A percentile compares a stretch with the other conserved stretches of the same genome.
Evolutionary conservation across 2,329 filamentous ascomycete genomes (phyloP).

Genomic region (Raffaelea arxii): DNA sequence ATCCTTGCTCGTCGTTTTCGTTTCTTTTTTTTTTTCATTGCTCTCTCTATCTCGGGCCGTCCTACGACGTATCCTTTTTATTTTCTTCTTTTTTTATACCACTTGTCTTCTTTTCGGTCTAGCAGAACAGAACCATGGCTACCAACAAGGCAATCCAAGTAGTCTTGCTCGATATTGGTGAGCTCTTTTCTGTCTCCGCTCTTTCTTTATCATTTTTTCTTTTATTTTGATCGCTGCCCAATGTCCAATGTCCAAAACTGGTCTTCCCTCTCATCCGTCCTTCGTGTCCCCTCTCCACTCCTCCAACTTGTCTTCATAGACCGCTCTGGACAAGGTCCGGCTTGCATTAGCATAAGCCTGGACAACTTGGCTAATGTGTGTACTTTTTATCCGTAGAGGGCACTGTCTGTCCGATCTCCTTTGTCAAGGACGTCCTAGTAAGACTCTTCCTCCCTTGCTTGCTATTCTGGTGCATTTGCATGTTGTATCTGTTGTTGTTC

Average conservation of each 20-base stretch:
- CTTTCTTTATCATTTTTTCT: background rate
- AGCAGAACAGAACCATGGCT: constrained; percentile 5
- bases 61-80: background rate
- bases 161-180: constrained; percentile 51
- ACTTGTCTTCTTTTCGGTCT: background rate
- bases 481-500: too few relatives aligned
- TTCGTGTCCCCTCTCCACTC: background rate
- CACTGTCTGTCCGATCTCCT: constrained; percentile 74
- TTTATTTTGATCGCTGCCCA: too few relatives aligned
- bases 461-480: too few relatives aligned
- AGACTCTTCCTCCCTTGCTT: constrained; percentile 35
- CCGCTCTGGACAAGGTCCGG: background rate
- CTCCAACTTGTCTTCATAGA: too few relatives aligned
- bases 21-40: too few relatives aligned
- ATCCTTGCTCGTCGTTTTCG: too few relatives aligned
- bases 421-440: constrained; percentile 76
- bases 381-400: constrained; percentile 47
- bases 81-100: background rate
- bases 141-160: constrained; percentile 28
- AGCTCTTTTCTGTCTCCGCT: constrained; percentile 11
- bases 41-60: background rate
- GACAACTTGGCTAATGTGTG: constrained; percentile 29
- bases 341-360: constrained; percentile 20
- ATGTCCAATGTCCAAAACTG: too few relatives aligned
- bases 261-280: too few relatives aligned